These are phyloP conservation scores for Gastrolobium villosum DNA, from an alignment of 306 rosid genomes.

Conservation along the genomic window DNA sequence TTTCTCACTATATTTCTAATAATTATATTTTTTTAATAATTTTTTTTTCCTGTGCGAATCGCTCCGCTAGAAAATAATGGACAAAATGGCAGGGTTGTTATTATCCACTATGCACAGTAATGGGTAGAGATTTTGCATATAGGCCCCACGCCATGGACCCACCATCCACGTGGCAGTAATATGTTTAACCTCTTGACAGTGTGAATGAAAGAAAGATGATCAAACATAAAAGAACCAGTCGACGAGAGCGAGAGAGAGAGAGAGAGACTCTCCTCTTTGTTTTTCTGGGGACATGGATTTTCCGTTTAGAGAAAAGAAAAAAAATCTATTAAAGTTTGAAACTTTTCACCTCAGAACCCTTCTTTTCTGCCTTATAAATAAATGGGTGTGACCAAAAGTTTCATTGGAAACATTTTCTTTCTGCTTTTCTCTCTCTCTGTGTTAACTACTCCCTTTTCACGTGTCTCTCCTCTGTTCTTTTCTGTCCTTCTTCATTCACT, in stretches of 20 bases:
- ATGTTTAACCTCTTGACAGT: slow-evolving; percentile 20
- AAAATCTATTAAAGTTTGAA: slow-evolving; percentile 5
- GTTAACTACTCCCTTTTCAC: slow-evolving; percentile 53
- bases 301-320: not conserved
- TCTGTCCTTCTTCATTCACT: slow-evolving; percentile 29
- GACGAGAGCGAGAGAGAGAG: not conserved
- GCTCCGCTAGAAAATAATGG: not conserved
- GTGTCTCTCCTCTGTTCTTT: slow-evolving; percentile 58
- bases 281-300: not conserved
- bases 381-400: slow-evolving; percentile 54
- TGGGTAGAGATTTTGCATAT: slow-evolving; percentile 10
- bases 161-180: slow-evolving; percentile 48
- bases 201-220: slow-evolving; percentile 33
- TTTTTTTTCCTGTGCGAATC: no score
- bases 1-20: no score
- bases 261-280: not conserved
- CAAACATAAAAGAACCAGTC: not conserved
- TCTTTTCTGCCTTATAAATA: slow-evolving; percentile 53
- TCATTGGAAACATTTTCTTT: not conserved
- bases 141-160: slow-evolving; percentile 44
- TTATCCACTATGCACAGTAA: not conserved
- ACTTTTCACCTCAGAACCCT: slow-evolving; percentile 6
- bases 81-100: slow-evolving; percentile 20
- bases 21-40: no score
- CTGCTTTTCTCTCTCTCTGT: not conserved